Evolutionary conservation across 164 flowering plant species (phyloP).

Genomic region (Vitis rupestris): DNA sequence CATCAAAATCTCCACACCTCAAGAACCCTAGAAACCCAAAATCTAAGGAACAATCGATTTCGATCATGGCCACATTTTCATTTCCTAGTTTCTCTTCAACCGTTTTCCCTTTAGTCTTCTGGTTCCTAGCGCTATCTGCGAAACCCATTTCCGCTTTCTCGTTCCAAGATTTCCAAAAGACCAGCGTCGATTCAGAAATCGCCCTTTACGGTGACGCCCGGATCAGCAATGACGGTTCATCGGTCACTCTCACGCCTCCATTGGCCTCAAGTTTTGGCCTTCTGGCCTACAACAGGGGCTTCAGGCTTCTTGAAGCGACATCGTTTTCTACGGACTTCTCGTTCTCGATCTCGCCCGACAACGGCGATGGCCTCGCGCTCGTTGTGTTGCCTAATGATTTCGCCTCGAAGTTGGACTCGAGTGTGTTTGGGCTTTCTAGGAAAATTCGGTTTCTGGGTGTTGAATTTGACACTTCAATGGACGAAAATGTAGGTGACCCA

Average conservation of each 20-base stretch:
- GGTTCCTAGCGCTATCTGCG: conserved; percentile 3
- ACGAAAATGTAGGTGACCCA: conserved; percentile 15
- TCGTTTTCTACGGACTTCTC: conserved; percentile 31
- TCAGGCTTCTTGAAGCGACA: conserved; percentile 16
- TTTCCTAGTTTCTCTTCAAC: not conserved
- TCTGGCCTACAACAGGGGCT: conserved; percentile 7
- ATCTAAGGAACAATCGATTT: not conserved
- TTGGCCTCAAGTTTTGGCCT: conserved; percentile 21
- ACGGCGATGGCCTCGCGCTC: conserved; percentile 26
- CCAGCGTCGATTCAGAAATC: conserved; percentile 22
- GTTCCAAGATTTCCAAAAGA: not conserved
- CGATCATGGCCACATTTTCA: conserved; percentile 5
- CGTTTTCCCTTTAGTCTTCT: not conserved
- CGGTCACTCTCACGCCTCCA: conserved; percentile 18
- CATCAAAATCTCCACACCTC: too few species aligned
- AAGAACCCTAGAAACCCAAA: too few species aligned
- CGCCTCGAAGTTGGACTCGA: conserved; percentile 8
- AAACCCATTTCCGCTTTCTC: conserved; percentile 12
- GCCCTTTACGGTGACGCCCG: conserved; percentile 29
- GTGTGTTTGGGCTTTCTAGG: conserved; percentile 14
- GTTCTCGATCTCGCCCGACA: conserved; percentile 24
- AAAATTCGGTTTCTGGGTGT: conserved; percentile 20
- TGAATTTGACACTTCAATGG: conserved; percentile 22
- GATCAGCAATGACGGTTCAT: conserved; percentile 11
- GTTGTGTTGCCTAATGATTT: conserved; percentile 15